phyloP scores from a whole-genome alignment of 768 basidiomycete genomes.

The Serendipita sp. region DNA sequence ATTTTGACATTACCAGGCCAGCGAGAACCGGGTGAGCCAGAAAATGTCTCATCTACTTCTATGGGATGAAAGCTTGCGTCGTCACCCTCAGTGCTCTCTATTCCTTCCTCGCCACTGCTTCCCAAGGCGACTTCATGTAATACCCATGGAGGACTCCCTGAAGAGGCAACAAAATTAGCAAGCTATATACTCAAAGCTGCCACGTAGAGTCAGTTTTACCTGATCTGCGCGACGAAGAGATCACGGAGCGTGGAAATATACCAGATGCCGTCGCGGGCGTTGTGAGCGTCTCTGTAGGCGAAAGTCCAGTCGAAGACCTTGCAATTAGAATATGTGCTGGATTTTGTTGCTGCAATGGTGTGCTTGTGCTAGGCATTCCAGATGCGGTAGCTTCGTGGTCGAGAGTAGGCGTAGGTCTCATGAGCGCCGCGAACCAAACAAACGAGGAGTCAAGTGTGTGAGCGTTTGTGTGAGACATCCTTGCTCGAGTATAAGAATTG shows the following conservation, averaged over 20 bases:
- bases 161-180: not conserved
- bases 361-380: not conserved
- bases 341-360: slow-evolving; percentile 21
- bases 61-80: slow-evolving; percentile 27
- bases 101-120: slow-evolving; percentile 5
- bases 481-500: not conserved
- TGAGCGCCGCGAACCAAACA: not conserved
- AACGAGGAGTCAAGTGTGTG: not conserved
- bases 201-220: not conserved
- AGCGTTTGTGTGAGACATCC: not conserved
- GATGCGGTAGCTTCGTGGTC: not conserved
- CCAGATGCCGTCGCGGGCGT: slow-evolving; percentile 5
- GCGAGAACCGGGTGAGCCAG: slow-evolving; percentile 28
- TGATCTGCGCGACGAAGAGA: not conserved
- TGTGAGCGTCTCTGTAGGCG: slow-evolving; percentile 3
- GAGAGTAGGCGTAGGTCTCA: not conserved
- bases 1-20: slow-evolving; percentile 86
- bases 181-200: not conserved
- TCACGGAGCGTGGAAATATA: not conserved
- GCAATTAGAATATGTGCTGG: slow-evolving; percentile 82
- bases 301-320: slow-evolving; percentile 20
- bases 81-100: slow-evolving; percentile 11
- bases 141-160: slow-evolving; percentile 9
- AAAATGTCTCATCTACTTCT: slow-evolving; percentile 69
- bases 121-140: not conserved